Evolutionary conservation across 2,329 filamentous ascomycete genomes (phyloP).

Genomic region (Penicillium sp.): DNA sequence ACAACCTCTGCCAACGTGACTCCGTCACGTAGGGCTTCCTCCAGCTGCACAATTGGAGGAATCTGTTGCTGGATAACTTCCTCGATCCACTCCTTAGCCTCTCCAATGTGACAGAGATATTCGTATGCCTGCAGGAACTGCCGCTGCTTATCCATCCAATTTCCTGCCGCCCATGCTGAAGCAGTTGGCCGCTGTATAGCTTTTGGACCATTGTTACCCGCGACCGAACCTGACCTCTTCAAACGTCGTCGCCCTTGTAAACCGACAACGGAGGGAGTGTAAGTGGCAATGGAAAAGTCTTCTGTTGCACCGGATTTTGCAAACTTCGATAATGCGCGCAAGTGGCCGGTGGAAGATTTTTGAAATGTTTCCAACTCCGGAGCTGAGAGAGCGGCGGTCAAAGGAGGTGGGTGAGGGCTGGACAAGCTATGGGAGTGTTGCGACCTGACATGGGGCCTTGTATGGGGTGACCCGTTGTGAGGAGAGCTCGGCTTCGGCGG

Average conservation of each 20-base stretch:
- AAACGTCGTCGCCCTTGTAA: conserved; percentile 82
- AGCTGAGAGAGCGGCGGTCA: conserved; percentile 58
- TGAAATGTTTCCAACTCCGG: conserved; percentile 82
- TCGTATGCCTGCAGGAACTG: conserved; percentile 97
- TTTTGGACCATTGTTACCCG: conserved; percentile 52
- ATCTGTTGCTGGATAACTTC: conserved; percentile 83
- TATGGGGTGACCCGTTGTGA: conserved; percentile 32
- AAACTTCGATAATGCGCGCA: conserved; percentile 83
- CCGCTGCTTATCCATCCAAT: conserved; percentile 99
- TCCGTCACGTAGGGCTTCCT: conserved; percentile 89
- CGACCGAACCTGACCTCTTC: conserved; percentile 68
- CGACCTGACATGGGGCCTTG: conserved; percentile 32
- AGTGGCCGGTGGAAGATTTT: conserved; percentile 86
- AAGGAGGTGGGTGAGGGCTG: conserved; percentile 35
- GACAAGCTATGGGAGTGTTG: conserved; percentile 39
- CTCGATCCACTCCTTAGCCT: conserved; percentile 99
- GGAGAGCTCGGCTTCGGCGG: conserved; percentile 30
- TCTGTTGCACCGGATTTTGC: conserved; percentile 76
- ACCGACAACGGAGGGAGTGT: conserved; percentile 84
- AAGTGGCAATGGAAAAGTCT: conserved; percentile 78
- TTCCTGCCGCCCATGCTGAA: conserved; percentile 79
- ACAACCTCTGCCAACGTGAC: conserved; percentile 95
- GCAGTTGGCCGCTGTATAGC: conserved; percentile 56
- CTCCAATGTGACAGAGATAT: conserved; percentile 97
- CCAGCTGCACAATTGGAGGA: conserved; percentile 89